Conservation (phyloP, 306 rosid species). For the Glycine tomentella region DNA sequence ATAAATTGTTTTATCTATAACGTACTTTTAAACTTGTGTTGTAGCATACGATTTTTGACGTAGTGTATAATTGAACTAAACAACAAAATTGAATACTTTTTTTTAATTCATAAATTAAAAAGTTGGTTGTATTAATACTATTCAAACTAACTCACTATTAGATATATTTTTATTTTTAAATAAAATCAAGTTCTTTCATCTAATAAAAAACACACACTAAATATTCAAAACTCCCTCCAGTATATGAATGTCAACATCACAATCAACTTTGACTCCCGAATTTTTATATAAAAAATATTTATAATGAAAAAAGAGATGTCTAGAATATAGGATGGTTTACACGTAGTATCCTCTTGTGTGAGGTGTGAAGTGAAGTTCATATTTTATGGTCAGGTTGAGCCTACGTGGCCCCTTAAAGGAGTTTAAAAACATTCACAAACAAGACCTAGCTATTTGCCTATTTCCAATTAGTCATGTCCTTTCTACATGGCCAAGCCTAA, state of each 20-base stretch:
- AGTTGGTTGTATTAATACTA: no score
- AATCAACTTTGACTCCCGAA: background rate
- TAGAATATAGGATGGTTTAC: conserved; percentile 7
- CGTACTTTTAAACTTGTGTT: no score
- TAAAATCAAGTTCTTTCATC: background rate
- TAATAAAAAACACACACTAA: background rate
- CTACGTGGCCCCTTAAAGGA: conserved; percentile 14
- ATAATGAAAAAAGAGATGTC: background rate
- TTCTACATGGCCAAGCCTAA: background rate
- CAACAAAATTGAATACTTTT: background rate
- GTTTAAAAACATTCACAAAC: conserved; percentile 27
- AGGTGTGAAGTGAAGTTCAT: conserved; percentile 15
- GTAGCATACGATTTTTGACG: no score
- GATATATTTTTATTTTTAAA: background rate
- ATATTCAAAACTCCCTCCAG: conserved; percentile 1
- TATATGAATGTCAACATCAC: background rate
- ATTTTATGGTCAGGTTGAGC: background rate
- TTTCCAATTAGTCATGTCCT: conserved; percentile 17
- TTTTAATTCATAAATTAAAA: no score
- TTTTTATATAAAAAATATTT: background rate
- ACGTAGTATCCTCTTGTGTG: background rate
- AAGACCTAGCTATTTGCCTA: conserved; percentile 17
- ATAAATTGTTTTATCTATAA: no score
- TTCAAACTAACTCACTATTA: no score
- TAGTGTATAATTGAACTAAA: background rate